Conservation (phyloP, 768 basidiomycete species). For the Crepidotus variabilis region DNA sequence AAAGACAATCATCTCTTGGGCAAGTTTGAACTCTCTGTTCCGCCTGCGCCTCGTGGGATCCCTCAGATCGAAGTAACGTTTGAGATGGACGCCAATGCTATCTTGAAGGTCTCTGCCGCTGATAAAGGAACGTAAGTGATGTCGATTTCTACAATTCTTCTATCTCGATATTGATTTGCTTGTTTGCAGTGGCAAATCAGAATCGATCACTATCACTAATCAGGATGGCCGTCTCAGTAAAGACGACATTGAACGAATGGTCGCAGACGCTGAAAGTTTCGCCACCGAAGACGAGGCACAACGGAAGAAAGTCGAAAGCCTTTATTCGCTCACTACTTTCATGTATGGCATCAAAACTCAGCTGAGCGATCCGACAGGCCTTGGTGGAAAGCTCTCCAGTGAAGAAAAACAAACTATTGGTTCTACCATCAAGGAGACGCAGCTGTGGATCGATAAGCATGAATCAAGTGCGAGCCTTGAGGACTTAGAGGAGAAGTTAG, state of each 20-base stretch:
- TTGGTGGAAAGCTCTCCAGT: conserved; percentile 81
- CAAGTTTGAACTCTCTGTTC: conserved; percentile 81
- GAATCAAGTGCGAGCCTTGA: conserved; percentile 73
- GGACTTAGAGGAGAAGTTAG: conserved; percentile 89
- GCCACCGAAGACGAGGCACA: conserved; percentile 74
- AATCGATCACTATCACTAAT: conserved; percentile 92
- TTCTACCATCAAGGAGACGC: conserved; percentile 78
- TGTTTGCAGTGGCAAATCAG: conserved; percentile 64
- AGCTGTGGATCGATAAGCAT: conserved; percentile 89
- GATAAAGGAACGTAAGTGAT: conserved; percentile 86
- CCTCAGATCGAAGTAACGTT: conserved; percentile 98
- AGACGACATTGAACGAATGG: conserved; percentile 95
- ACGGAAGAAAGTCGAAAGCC: conserved; percentile 78
- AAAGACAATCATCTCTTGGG: conserved; percentile 99
- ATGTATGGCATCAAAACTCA: conserved; percentile 87
- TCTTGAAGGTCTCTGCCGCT: conserved; percentile 88
- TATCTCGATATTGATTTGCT: background rate
- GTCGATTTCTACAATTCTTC: background rate
- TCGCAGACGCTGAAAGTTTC: conserved; percentile 89
- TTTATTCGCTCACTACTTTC: conserved; percentile 76
- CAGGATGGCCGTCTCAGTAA: conserved; percentile 88
- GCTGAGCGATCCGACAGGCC: conserved; percentile 79
- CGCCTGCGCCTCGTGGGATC: conserved; percentile 80
- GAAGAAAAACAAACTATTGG: conserved; percentile 84
- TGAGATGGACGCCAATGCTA: conserved; percentile 92